A percentile compares a stretch with the other conserved stretches of the same genome.
Conservation (phyloP, 306 rosid species). For the Malus asiatica region DNA sequence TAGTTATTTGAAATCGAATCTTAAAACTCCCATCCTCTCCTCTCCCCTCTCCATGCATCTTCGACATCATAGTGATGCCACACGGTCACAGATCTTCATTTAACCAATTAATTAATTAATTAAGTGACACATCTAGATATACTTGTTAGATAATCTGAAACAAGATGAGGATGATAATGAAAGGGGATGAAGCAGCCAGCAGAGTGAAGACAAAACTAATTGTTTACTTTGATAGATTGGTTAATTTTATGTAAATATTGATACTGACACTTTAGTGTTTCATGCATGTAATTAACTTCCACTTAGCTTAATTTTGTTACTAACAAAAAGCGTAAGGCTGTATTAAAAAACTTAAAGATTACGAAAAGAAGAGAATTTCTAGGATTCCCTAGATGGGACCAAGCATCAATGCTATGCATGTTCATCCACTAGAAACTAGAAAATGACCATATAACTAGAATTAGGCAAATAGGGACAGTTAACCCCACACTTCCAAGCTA, state of each 20-base stretch:
- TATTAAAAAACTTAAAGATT: not conserved
- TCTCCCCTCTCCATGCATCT: not conserved
- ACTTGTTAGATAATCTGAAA: not conserved
- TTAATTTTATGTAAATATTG: not conserved
- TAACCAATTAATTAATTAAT: not conserved
- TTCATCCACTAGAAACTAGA: not conserved
- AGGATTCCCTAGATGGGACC: not conserved
- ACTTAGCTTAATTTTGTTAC: not conserved
- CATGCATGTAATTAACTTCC: not conserved
- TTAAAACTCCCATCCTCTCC: not conserved
- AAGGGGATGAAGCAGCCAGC: not conserved
- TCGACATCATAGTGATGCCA: slow-evolving; percentile 22
- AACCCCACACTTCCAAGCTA: not conserved
- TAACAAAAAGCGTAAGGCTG: not conserved
- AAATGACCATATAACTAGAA: not conserved
- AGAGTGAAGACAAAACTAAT: not conserved
- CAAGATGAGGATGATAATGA: not conserved
- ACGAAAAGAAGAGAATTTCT: not conserved
- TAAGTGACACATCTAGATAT: not conserved
- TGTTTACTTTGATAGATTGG: not conserved
- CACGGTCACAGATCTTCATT: slow-evolving; percentile 9
- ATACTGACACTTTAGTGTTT: not conserved
- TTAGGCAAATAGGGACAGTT: not conserved
- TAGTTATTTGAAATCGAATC: slow-evolving; percentile 2
- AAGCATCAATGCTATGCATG: not conserved